These are phyloP conservation scores for Sisymbrium irio DNA, from an alignment of 345 rosid species.

Conservation along the genomic window DNA sequence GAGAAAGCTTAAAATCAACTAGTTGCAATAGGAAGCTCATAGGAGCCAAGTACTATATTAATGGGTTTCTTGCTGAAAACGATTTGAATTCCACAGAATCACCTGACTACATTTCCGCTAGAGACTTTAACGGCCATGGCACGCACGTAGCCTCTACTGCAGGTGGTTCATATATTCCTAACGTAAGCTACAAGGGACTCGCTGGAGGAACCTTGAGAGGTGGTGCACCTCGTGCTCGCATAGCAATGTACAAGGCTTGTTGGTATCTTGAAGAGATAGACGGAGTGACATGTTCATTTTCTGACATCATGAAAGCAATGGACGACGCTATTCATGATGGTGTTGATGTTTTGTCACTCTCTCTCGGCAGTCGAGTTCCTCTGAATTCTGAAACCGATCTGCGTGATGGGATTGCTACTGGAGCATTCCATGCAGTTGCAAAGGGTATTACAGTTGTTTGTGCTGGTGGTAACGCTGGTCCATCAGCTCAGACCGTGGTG, in stretches of 20 bases:
- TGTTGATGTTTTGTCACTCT: slow-evolving; percentile 33
- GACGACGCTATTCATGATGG: slow-evolving; percentile 51
- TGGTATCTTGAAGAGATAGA: slow-evolving; percentile 20
- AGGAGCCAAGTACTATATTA: slow-evolving; percentile 46
- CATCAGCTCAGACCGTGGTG: slow-evolving; percentile 35
- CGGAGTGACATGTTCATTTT: slow-evolving; percentile 22
- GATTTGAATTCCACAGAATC: slow-evolving; percentile 34
- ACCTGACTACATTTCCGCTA: slow-evolving; percentile 39
- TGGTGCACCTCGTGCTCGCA: slow-evolving; percentile 48
- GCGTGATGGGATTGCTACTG: slow-evolving; percentile 38
- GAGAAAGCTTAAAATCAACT: slow-evolving; percentile 20
- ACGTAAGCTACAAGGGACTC: slow-evolving; percentile 36
- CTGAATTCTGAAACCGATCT: slow-evolving; percentile 31
- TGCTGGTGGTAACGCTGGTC: slow-evolving; percentile 32
- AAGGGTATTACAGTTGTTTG: slow-evolving; percentile 41
- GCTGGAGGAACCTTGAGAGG: slow-evolving; percentile 46
- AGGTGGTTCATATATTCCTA: slow-evolving; percentile 36
- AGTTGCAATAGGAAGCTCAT: slow-evolving; percentile 48
- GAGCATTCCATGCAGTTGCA: slow-evolving; percentile 50
- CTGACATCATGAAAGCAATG: slow-evolving; percentile 49
- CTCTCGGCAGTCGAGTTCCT: slow-evolving; percentile 5
- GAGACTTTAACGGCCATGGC: slow-evolving; percentile 50
- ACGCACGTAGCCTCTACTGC: slow-evolving; percentile 54
- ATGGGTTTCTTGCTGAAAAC: slow-evolving; percentile 41
- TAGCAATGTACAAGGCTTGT: slow-evolving; percentile 54